Evolutionary conservation across 2,329 filamentous ascomycete genomes (phyloP).

Genomic region (Rhinocladiella mackenziei): DNA sequence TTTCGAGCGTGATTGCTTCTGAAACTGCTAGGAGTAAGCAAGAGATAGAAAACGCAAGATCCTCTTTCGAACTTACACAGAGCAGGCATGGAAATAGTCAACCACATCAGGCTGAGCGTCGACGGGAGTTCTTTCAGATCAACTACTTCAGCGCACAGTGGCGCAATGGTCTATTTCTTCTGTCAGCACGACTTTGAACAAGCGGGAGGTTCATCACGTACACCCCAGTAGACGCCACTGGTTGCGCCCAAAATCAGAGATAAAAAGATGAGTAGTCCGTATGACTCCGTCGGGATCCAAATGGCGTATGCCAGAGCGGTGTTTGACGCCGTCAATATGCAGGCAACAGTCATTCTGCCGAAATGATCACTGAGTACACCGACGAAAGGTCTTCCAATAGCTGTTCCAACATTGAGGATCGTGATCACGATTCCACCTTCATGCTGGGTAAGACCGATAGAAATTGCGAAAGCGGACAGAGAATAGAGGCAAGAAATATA

Average conservation of each 20-base stretch:
- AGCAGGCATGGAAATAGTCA: conserved; percentile 37
- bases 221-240: conserved; percentile 48
- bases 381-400: conserved; percentile 45
- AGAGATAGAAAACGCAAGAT: background rate
- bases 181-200: conserved; percentile 6
- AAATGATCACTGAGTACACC: conserved; percentile 45
- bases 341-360: conserved; percentile 43
- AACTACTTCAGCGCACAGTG: conserved; percentile 32
- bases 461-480: conserved; percentile 46
- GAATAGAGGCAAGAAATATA: conserved; percentile 47
- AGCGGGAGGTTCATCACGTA: conserved; percentile 4
- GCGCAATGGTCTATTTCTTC: conserved; percentile 30
- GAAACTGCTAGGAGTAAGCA: conserved; percentile 37
- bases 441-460: conserved; percentile 39
- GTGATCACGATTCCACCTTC: conserved; percentile 43
- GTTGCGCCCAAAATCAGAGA: conserved; percentile 43
- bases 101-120: conserved; percentile 31
- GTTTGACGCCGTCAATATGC: conserved; percentile 39
- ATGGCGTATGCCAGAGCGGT: conserved; percentile 41
- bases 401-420: conserved; percentile 48
- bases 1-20: conserved; percentile 52
- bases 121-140: conserved; percentile 31
- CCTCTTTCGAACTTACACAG: conserved; percentile 39
- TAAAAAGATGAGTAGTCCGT: conserved; percentile 44
- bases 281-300: conserved; percentile 46